A percentile compares a stretch with the other conserved stretches of the same genome.
phyloP scores from a whole-genome alignment of 1,284 basidiomycete species.

The Apiotrichum sp. region DNA sequence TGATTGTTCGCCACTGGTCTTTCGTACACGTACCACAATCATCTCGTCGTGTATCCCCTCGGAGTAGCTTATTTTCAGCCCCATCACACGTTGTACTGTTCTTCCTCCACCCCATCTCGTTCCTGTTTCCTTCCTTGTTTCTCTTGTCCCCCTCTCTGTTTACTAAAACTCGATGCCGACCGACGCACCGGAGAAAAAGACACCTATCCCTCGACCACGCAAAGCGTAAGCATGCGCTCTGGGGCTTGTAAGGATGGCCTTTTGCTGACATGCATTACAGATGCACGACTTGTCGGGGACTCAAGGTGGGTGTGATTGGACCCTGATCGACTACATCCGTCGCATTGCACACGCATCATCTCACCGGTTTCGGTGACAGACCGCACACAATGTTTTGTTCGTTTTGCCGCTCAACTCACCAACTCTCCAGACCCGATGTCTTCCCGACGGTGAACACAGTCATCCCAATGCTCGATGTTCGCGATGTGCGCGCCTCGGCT shows the following conservation, averaged over 20 bases:
- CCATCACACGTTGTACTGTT: too few species aligned
- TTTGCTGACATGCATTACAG: neutral
- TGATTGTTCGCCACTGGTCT: too few species aligned
- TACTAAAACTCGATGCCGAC: too few species aligned
- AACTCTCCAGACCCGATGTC: constrained; percentile 1
- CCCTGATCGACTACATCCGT: neutral
- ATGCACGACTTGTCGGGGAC: neutral
- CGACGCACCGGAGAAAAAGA: constrained; percentile 2
- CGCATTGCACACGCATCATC: too few species aligned
- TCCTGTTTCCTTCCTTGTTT: too few species aligned
- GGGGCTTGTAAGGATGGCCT: neutral
- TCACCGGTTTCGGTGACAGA: too few species aligned
- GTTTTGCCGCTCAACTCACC: too few species aligned
- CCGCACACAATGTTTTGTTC: neutral
- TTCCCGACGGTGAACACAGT: constrained; percentile 8
- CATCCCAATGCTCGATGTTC: constrained; percentile 13
- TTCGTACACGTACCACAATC: too few species aligned
- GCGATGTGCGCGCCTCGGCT: constrained; percentile 13
- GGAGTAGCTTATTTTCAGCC: too few species aligned
- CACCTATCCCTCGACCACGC: constrained; percentile 13
- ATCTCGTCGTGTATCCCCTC: too few species aligned
- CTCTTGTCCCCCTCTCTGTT: too few species aligned
- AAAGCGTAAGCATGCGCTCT: constrained; percentile 11
- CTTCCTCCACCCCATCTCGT: too few species aligned
- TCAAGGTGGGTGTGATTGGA: neutral